A percentile compares a stretch with the other conserved stretches of the same genome.
phyloP scores from a whole-genome alignment of 2,329 filamentous ascomycete species.

The Aphanocladium album region DNA sequence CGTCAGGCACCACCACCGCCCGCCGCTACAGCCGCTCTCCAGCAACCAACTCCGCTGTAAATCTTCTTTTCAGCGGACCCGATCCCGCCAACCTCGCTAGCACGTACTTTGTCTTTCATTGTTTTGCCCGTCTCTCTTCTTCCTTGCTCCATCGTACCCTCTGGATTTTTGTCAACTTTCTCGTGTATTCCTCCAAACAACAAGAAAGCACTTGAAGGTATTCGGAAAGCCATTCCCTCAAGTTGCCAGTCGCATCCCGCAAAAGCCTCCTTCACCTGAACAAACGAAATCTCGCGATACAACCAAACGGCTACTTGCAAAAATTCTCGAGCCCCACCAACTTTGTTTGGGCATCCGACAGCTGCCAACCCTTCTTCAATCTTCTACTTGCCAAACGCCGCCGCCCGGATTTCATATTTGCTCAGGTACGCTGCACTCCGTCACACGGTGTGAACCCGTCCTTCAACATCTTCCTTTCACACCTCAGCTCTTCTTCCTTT shows the following conservation, averaged over 20 bases:
- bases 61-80: background rate
- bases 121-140: background rate
- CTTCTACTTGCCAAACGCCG: background rate
- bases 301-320: background rate
- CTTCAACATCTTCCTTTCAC: background rate
- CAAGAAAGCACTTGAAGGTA: background rate
- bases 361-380: background rate
- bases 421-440: conserved; percentile 5
- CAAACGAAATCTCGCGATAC: background rate
- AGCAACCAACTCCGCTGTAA: too few relatives aligned
- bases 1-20: background rate
- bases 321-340: background rate
- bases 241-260: background rate
- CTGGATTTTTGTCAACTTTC: background rate
- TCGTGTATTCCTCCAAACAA: too few relatives aligned
- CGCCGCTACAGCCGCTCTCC: background rate
- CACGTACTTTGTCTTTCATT: background rate
- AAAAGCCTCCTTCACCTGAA: background rate
- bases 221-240: background rate
- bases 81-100: background rate
- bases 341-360: background rate
- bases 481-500: background rate
- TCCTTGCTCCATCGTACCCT: background rate
- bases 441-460: background rate
- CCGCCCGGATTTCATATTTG: background rate